Evolutionary conservation across 1,284 basidiomycete species (phyloP), one percentile per base, ranked within the genome.

Genomic region (Neonothopanus nambi): DNA sequence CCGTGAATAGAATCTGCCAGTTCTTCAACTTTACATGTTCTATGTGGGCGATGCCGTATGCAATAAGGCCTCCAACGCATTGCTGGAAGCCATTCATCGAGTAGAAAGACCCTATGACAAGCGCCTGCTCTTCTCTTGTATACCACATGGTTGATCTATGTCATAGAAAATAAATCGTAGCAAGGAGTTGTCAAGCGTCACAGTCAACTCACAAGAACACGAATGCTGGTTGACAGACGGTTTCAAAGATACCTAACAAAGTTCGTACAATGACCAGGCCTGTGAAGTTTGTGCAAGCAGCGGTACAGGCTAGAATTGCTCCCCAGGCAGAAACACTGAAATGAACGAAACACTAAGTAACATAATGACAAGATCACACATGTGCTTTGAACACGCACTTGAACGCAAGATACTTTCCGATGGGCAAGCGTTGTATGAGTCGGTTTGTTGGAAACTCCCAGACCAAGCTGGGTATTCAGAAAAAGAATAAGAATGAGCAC

Each of bases 41-140:
- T 53, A 79, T 72, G 46, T 80, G 79, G 6, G 74, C 72, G 43
- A 81, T 74, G 12, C 76, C 79, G 51, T 78, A 79, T 0, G 75
- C 77, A 47, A 80, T 75, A 24, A 80, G 60, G 18, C 78, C 78
- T 24, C 77, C 78, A n/a, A 80, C 74, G 49, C 74, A 78, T 58
- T 78, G 77, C 58, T 80, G 78, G 58, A 79, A 75, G 6, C 77
- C 78, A 57, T 79, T 80, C 76, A 78, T 78, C 4, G 75, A 74
- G 59, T 79, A 79, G 57, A 78, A 78, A 12, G 74, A 65, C 3
- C 76, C 75, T 48, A 79, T 78, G 20, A 76, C 73, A n/a, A 77
- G 65, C 5, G 74, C 75, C 57, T 81, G 79, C 56, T 80, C 78
- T 24, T 75, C 75, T 28, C 77, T 71, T 12, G 72, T 77, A 58